These are phyloP conservation scores for Calonectria crousiana DNA, from an alignment of 2,329 filamentous ascomycete species.

Conservation along the genomic window DNA sequence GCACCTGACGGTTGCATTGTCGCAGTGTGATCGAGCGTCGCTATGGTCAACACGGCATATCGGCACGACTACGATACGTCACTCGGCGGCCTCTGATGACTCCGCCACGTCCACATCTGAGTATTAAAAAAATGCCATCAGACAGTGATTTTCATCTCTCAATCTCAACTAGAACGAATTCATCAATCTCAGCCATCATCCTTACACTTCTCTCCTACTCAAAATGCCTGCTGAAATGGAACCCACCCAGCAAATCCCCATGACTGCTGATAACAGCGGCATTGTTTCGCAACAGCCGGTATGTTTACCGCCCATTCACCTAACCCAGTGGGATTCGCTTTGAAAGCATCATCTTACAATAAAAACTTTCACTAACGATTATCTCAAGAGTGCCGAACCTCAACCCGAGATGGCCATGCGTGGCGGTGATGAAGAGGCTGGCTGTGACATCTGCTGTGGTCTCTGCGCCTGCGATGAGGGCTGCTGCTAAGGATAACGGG, in stretches of 20 bases:
- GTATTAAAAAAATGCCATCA: background rate
- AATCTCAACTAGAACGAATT: background rate
- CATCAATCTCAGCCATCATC: background rate
- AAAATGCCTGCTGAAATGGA: constrained; percentile 53
- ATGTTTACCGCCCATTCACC: constrained; percentile 32
- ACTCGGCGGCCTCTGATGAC: background rate
- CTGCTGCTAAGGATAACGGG: constrained; percentile 52
- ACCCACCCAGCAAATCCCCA: constrained; percentile 57
- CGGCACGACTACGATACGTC: background rate
- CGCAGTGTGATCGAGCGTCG: background rate
- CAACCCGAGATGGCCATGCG: constrained; percentile 57
- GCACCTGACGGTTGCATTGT: background rate
- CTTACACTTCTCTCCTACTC: background rate
- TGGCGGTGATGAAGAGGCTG: constrained; percentile 59
- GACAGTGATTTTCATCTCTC: background rate
- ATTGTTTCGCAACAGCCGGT: constrained; percentile 58
- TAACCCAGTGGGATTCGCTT: background rate
- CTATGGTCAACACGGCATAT: background rate
- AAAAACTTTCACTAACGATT: background rate
- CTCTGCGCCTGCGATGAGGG: constrained; percentile 58
- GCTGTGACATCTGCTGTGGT: constrained; percentile 59
- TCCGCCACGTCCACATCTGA: background rate
- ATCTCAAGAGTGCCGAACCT: constrained; percentile 50
- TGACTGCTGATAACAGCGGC: constrained; percentile 51
- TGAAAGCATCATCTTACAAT: background rate